Evolutionary conservation across 805 yeast species (phyloP).

Genomic region (Peterozyma toletana): DNA sequence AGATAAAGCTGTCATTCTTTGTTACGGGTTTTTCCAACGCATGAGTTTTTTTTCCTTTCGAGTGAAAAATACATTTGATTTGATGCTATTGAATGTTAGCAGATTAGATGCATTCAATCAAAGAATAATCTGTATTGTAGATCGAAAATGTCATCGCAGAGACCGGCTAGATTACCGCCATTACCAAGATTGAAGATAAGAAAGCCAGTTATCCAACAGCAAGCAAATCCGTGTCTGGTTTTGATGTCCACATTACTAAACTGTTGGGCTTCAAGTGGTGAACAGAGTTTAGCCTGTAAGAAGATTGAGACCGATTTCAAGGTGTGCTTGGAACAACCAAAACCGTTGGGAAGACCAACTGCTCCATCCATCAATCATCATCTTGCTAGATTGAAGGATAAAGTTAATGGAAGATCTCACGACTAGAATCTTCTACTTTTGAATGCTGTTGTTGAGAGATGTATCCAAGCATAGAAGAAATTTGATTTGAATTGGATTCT

Average conservation of each 20-base stretch:
- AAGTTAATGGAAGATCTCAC: conserved; percentile 31
- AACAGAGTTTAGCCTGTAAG: conserved; percentile 63
- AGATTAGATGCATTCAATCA: too few species aligned
- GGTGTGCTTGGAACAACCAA: conserved; percentile 51
- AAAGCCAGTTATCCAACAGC: conserved; percentile 49
- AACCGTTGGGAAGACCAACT: conserved; percentile 18
- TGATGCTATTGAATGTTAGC: too few species aligned
- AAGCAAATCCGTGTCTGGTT: conserved; percentile 68
- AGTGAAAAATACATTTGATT: too few species aligned
- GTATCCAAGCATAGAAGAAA: too few species aligned
- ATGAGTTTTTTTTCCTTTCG: too few species aligned
- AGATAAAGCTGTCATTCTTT: too few species aligned
- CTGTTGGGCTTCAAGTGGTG: conserved; percentile 97
- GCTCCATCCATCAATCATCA: conserved; percentile 47
- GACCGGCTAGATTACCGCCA: conserved; percentile 54
- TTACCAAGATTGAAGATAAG: conserved; percentile 68
- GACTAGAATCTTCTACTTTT: conserved; percentile 1
- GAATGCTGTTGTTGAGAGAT: too few species aligned
- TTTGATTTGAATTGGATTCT: too few species aligned
- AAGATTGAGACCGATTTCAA: conserved; percentile 64
- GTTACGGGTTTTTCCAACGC: too few species aligned
- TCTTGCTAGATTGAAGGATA: conserved; percentile 48
- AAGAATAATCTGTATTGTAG: background rate
- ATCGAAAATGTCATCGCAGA: conserved; percentile 5
- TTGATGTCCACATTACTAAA: conserved; percentile 78